A percentile compares a stretch with the other conserved stretches of the same genome.
These are phyloP conservation scores for Hibiscus syriacus DNA, from an alignment of 345 rosid genomes.

Conservation along the genomic window DNA sequence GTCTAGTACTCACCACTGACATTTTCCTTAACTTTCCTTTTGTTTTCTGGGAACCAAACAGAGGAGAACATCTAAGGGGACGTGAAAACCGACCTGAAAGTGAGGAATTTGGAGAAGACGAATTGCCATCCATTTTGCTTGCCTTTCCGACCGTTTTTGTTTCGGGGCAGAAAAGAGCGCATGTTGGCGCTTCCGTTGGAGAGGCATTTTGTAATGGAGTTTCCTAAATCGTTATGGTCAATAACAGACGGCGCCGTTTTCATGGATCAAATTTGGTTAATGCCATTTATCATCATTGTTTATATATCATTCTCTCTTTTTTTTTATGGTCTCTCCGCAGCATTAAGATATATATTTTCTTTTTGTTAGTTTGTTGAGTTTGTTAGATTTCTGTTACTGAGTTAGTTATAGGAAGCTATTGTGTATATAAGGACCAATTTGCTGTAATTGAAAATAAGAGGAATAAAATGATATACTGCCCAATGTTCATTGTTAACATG, in stretches of 20 bases:
- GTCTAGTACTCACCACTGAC: neutral
- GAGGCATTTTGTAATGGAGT: neutral
- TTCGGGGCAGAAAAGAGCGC: neutral
- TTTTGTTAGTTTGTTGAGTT: too few relatives aligned
- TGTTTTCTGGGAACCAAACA: slow-evolving; percentile 5
- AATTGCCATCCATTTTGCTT: slow-evolving; percentile 10
- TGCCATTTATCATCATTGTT: too few relatives aligned
- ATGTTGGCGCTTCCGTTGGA: neutral
- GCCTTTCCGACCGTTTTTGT: neutral
- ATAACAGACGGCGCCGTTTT: neutral
- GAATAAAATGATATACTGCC: too few relatives aligned
- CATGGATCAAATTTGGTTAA: neutral
- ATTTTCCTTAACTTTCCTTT: neutral
- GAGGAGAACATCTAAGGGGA: neutral
- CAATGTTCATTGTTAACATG: too few relatives aligned
- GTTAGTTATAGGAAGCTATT: too few relatives aligned
- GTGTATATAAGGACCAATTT: too few relatives aligned
- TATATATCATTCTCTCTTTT: too few relatives aligned
- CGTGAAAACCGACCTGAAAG: slow-evolving; percentile 17
- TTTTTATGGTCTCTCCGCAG: too few relatives aligned
- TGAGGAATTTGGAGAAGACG: slow-evolving; percentile 14
- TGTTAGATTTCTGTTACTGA: too few relatives aligned
- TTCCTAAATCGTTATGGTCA: neutral
- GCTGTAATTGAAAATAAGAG: too few relatives aligned
- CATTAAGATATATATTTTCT: too few relatives aligned